phyloP scores from a whole-genome alignment of 495 filamentous ascomycete genomes.

The Podospora sp. region DNA sequence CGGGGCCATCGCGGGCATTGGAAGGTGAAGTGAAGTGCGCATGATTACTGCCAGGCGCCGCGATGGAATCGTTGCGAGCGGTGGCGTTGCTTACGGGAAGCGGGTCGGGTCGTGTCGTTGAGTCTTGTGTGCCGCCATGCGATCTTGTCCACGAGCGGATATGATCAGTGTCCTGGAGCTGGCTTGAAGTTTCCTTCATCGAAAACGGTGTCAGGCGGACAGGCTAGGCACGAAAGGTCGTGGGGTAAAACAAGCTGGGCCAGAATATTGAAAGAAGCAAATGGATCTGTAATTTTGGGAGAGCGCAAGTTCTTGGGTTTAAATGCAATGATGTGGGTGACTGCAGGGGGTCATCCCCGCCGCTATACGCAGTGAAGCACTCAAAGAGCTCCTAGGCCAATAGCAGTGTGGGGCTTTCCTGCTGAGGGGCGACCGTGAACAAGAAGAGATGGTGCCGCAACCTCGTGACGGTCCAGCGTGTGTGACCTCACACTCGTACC shows the following conservation, averaged over 20 bases:
- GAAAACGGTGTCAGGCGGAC: constrained; percentile 32
- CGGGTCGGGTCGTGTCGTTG: constrained; percentile 40
- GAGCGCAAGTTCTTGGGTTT: not conserved
- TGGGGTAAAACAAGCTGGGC: not conserved
- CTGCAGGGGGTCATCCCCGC: not conserved
- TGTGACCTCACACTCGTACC: not conserved
- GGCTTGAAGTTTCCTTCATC: constrained; percentile 67
- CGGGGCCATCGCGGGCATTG: constrained; percentile 21
- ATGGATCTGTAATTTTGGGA: not conserved
- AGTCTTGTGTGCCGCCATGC: constrained; percentile 53
- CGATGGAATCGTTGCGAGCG: constrained; percentile 15
- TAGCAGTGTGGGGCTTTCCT: no score
- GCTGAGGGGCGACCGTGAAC: not conserved
- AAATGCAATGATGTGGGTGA: not conserved
- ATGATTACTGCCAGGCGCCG: constrained; percentile 28
- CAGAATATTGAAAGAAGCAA: not conserved
- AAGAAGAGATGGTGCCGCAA: not conserved
- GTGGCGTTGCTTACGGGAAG: constrained; percentile 39
- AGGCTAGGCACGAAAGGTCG: not conserved
- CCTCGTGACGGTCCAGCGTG: not conserved
- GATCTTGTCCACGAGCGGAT: constrained; percentile 58
- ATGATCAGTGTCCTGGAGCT: constrained; percentile 57
- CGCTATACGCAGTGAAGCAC: not conserved
- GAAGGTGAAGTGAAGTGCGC: constrained; percentile 20
- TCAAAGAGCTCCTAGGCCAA: not conserved